Base-by-base conservation (phyloP, 2,329 filamentous ascomycete genomes). In the Leptographium flavum region DNA sequence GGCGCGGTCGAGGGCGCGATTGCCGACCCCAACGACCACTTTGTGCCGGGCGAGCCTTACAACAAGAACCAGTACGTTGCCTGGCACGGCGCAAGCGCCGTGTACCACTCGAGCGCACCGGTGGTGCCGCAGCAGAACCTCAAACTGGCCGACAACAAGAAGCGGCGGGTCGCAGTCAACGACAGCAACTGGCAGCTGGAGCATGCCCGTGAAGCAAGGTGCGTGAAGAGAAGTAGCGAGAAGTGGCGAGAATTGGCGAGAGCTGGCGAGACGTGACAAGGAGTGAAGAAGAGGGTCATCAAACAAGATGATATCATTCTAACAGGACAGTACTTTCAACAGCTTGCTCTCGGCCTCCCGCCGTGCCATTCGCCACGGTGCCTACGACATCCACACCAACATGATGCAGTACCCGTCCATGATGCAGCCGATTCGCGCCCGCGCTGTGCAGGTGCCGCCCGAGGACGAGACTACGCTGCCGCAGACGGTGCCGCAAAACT, bases 31-130 rank as follows among this genome's bases (percentile, higher is more conserved):
- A 82, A 87, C 49, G 92, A 98, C 62, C 73, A 72, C 49, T 73
- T 88, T 36, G 75, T 87, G 23, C 73, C 74, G 9, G 84, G 82
- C 33, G 83, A 93, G 59, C 72, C 80, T n/a, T 98, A 98, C 71
- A 95, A 98, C 70, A 87, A 90, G 66, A 98, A 98, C 59, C 88
- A 95, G 61, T 98, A 95, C 58, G 92, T 98, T 25, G 92, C 92
- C 25, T 98, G 92, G 92, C 88, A 94, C 60, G 92, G 92, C 42
- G 92, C 92, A 40, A 96, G 90, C 60, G 81, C 85, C 33, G 92
- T 98, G 22, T 98, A 98, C 60, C 87, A 96, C 60, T 87, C 84
- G 13, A 81, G 79, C 46, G 76, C 73, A 2, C 85, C 87, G 1
- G 79, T 81, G 21, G 78, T 85, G n/a, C 86, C 87, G 3, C 69